Conservation (phyloP, 2,329 filamentous ascomycete genomes). For the Penicillium griseofulvum region DNA sequence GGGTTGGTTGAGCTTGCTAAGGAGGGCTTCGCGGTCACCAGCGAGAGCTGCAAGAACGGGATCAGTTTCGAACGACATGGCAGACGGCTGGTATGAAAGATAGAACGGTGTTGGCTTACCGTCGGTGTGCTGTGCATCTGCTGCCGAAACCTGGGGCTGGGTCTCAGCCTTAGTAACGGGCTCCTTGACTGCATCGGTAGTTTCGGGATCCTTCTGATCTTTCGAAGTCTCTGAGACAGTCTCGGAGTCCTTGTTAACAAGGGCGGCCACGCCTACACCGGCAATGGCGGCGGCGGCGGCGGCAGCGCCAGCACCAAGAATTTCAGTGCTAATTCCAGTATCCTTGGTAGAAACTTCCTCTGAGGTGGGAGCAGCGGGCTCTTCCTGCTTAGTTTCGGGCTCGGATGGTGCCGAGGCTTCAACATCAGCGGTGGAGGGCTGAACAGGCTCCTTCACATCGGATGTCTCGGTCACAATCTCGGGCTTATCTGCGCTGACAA, state of each 20-base stretch:
- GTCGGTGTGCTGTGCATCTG: constrained; percentile 20
- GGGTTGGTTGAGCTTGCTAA: constrained; percentile 31
- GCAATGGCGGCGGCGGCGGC: constrained; percentile 20
- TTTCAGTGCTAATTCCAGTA: constrained; percentile 20
- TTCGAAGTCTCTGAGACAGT: constrained; percentile 2
- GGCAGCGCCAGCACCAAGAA: constrained; percentile 28
- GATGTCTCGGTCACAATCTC: background rate
- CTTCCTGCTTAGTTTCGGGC: constrained; percentile 9
- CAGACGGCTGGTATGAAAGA: constrained; percentile 21
- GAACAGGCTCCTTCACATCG: background rate
- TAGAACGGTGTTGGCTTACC: constrained; percentile 23
- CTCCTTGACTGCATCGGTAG: background rate
- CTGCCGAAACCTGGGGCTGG: constrained; percentile 14
- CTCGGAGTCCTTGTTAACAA: constrained; percentile 20
- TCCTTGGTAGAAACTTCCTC: constrained; percentile 18
- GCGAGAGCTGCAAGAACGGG: constrained; percentile 31
- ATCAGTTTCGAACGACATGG: constrained; percentile 34
- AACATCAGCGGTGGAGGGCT: background rate
- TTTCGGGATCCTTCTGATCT: constrained; percentile 12
- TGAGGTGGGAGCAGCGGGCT: constrained; percentile 1
- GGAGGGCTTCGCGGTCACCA: constrained; percentile 34
- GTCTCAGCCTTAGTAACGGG: constrained; percentile 11
- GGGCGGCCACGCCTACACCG: constrained; percentile 23
- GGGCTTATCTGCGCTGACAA: background rate
- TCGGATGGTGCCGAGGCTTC: background rate